Base-by-base conservation (phyloP, 805 yeast species). In the Ogataea methanolica region DNA sequence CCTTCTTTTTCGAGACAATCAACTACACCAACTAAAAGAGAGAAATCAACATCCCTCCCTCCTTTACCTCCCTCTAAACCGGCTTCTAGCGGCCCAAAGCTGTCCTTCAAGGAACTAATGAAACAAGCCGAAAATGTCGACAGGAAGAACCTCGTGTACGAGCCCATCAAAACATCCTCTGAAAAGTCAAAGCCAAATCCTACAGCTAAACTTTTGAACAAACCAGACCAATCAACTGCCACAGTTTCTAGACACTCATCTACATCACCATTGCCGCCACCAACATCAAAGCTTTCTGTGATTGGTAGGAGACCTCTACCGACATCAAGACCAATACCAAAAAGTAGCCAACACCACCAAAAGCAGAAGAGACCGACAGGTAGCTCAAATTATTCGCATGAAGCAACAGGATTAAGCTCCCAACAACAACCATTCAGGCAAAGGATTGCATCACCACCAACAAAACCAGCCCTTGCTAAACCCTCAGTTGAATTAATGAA, bases 61-160 rank as follows among this genome's bases (percentile, higher is more conserved):
- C 34, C 34, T 39, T 26, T 26, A 26, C 11, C 45, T 31, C 42
- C 45, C n/a, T 39, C 48, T 19, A 31, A 39, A 16, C 39, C 48
- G 7, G 41, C 56, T 15, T 36, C 61, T 14, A 57, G 69, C 4
- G 59, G 57, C 2, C 73, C 72, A 40, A 77, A 80, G 59, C 63
- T 83, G 61, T 78, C 81, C 16, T 85, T 83, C 59, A 75, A 74
- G 46, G 87, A 86, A 39, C 71, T 85, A 45, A 80, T 85, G 86
- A 79, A 79, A 58, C 79, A 79, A 60, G 94, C 92, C 0, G 76
- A 76, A 14, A 66, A 68, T 12, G 76, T 85, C 2, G 86, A 84
- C 58, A 70, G 73, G 26, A 73, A 60, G 51, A 73, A 70, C 59
- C 69, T 69, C 57, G 77, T 70, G 41, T 47, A 57, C 21, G 53